A percentile compares a stretch with the other conserved stretches of the same genome.
phyloP scores from a whole-genome alignment of 2,329 filamentous ascomycete genomes.

The Metarhizium robertsii region DNA sequence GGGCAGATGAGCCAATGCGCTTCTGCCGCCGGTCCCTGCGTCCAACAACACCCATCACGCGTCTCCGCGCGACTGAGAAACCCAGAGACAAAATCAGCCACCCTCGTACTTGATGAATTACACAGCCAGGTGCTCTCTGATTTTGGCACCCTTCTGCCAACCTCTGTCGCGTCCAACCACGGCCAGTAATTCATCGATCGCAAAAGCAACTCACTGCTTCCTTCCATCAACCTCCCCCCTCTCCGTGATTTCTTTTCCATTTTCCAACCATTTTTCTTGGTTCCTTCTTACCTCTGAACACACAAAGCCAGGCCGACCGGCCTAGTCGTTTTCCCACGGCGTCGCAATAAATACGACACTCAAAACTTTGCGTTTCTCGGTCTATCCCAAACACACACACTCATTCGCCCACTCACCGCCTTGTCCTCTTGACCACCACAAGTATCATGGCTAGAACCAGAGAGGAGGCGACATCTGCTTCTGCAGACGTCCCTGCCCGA shows the following conservation, averaged over 20 bases:
- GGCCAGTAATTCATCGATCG: background rate
- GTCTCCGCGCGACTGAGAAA: too few relatives aligned
- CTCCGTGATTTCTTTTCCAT: background rate
- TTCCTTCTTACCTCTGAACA: background rate
- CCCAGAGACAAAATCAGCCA: too few relatives aligned
- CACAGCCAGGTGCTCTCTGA: too few relatives aligned
- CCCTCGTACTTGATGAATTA: too few relatives aligned
- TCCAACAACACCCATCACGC: too few relatives aligned
- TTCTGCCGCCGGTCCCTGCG: too few relatives aligned
- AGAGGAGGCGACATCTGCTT: conserved; percentile 14
- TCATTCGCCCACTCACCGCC: background rate
- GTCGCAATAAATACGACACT: background rate
- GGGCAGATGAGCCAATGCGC: background rate
- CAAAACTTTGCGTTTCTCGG: background rate
- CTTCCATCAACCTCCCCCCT: background rate
- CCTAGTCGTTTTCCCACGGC: background rate
- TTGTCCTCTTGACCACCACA: background rate
- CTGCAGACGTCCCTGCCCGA: conserved; percentile 1
- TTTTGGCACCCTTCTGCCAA: too few relatives aligned
- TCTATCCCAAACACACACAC: background rate
- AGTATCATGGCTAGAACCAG: conserved; percentile 22
- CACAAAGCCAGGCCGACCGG: background rate
- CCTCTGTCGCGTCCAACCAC: background rate
- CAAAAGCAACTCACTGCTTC: background rate
- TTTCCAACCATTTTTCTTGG: background rate